These are phyloP conservation scores for Raffaelea ambrosiae DNA, from an alignment of 2,329 filamentous ascomycete species.

Conservation along the genomic window DNA sequence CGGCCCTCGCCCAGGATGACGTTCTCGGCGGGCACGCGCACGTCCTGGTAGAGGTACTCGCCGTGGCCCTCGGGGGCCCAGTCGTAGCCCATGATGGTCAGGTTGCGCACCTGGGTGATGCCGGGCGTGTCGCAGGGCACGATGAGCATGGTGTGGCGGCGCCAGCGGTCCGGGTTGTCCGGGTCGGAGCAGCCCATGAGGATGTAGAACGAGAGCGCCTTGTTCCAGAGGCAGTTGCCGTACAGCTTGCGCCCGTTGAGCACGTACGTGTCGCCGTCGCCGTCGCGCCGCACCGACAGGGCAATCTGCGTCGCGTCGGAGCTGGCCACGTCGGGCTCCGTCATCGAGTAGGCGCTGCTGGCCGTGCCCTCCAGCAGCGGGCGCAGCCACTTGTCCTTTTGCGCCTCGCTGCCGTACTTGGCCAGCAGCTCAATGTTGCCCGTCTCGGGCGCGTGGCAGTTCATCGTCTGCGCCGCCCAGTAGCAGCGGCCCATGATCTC, in stretches of 20 bases:
- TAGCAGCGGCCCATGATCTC: constrained; percentile 85
- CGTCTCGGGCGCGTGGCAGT: constrained; percentile 85
- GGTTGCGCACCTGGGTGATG: constrained; percentile 88
- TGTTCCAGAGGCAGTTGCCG: constrained; percentile 91
- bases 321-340: constrained; percentile 78
- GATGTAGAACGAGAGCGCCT: constrained; percentile 84
- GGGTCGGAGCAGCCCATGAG: constrained; percentile 92
- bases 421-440: constrained; percentile 94
- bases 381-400: constrained; percentile 76
- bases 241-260: constrained; percentile 99
- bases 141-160: constrained; percentile 85
- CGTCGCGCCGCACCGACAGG: constrained; percentile 72
- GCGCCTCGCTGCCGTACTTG: constrained; percentile 78
- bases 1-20: constrained; percentile 87
- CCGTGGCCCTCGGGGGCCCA: constrained; percentile 95
- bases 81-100: constrained; percentile 90
- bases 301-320: constrained; percentile 92
- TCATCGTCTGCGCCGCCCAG: constrained; percentile 76
- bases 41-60: constrained; percentile 81
- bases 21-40: constrained; percentile 73
- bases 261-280: constrained; percentile 70
- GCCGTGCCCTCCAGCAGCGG: constrained; percentile 79
- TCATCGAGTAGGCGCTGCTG: constrained; percentile 87
- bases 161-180: constrained; percentile 67
- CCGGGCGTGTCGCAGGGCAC: constrained; percentile 75